These are phyloP conservation scores for Elongisporangium anandrum DNA, from an alignment of 352 stramenopile species.

Conservation along the genomic window DNA sequence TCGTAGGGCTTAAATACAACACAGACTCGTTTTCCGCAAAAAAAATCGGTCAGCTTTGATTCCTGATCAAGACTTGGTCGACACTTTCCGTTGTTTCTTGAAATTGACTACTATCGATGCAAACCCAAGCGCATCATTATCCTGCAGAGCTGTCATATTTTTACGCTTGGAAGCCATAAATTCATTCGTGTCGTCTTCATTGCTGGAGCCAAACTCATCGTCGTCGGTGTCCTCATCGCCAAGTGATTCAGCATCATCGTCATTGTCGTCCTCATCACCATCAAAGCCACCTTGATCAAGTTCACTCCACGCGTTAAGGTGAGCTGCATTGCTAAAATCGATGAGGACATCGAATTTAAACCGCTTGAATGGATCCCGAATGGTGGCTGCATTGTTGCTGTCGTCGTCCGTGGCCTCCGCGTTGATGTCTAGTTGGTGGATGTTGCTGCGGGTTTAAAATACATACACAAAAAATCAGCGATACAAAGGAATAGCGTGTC, in stretches of 20 bases:
- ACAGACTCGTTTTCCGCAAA: neutral
- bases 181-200: slow-evolving; percentile 3
- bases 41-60: slow-evolving; percentile 1
- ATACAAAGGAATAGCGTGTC: too few species aligned
- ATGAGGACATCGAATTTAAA: neutral
- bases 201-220: slow-evolving; percentile 3
- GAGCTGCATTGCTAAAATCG: neutral
- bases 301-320: neutral
- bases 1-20: neutral
- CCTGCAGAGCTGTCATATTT: slow-evolving; percentile 17
- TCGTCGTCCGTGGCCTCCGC: neutral
- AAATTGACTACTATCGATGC: slow-evolving; percentile 30
- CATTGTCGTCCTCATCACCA: slow-evolving; percentile 31
- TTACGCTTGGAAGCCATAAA: slow-evolving; percentile 14
- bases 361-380: neutral
- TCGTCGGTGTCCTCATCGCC: slow-evolving; percentile 26
- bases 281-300: slow-evolving; percentile 10
- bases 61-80: slow-evolving; percentile 5
- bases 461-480: too few species aligned
- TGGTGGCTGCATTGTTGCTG: neutral
- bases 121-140: slow-evolving; percentile 33
- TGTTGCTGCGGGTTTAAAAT: too few species aligned
- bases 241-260: slow-evolving; percentile 33
- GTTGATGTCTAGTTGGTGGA: slow-evolving; percentile 11
- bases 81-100: slow-evolving; percentile 36